Conservation (phyloP, 306 rosid species). For the Prunus kanzakura region DNA sequence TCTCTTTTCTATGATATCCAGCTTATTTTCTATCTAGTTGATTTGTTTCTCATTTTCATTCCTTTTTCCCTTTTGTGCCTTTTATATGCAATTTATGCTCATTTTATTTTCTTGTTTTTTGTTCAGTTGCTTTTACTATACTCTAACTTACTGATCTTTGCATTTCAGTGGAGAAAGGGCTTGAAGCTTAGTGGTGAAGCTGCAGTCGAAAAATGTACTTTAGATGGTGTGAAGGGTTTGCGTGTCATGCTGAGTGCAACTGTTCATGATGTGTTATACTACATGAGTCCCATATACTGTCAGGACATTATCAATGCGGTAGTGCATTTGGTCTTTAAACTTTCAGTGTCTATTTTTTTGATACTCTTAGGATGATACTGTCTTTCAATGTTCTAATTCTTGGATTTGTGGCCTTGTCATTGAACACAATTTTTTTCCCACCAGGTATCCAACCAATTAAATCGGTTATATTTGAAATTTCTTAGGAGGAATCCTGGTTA, state of each 20-base stretch:
- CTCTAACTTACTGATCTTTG: constrained; percentile 19
- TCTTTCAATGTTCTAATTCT: neutral
- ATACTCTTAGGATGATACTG: neutral
- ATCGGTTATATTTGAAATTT: constrained; percentile 79
- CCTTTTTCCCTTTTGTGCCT: neutral
- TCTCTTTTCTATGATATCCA: constrained; percentile 4
- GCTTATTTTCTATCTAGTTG: constrained; percentile 6
- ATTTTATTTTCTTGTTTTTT: constrained; percentile 9
- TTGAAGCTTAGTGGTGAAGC: constrained; percentile 95
- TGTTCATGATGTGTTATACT: constrained; percentile 93
- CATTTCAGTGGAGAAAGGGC: constrained; percentile 93
- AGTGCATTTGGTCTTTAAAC: constrained; percentile 21
- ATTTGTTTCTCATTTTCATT: neutral
- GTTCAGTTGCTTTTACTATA: neutral
- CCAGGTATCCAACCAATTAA: constrained; percentile 92
- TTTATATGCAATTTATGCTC: neutral
- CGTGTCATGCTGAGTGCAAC: constrained; percentile 94
- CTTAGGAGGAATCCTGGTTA: constrained; percentile 89
- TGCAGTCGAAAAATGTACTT: constrained; percentile 83
- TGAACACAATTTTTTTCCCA: constrained; percentile 6
- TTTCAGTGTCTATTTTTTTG: constrained; percentile 7
- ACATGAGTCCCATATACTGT: constrained; percentile 99
- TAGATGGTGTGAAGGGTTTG: constrained; percentile 93
- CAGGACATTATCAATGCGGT: constrained; percentile 92
- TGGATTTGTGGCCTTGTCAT: neutral